These are phyloP conservation scores for Erigeron philadelphicus DNA, from an alignment of 140 eudicot genomes.

Conservation along the genomic window DNA sequence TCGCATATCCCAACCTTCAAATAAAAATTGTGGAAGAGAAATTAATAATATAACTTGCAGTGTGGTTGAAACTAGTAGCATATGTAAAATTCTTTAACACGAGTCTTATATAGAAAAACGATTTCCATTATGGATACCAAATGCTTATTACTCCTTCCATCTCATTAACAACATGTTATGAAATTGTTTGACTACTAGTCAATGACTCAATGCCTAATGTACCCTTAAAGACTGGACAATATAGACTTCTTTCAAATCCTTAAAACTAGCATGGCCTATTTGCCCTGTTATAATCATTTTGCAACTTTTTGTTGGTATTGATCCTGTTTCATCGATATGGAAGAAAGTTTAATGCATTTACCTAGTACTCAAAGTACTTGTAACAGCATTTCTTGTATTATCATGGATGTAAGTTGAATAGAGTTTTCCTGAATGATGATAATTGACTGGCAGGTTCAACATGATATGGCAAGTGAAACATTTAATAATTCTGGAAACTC, in stretches of 20 bases:
- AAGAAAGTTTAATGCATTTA: neutral
- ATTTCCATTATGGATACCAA: no score
- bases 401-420: neutral
- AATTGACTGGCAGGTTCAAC: neutral
- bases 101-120: neutral
- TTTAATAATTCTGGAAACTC: neutral
- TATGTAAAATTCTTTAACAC: neutral
- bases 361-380: conserved; percentile 11
- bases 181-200: neutral
- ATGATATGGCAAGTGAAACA: neutral
- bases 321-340: neutral
- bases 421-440: neutral
- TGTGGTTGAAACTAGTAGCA: neutral
- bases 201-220: no score
- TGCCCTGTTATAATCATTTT: neutral
- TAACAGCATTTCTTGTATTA: neutral
- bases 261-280: neutral
- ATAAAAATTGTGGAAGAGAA: neutral
- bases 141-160: neutral
- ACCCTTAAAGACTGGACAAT: no score
- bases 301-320: neutral
- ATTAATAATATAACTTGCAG: conserved; percentile 3
- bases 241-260: no score
- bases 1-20: conserved; percentile 89
- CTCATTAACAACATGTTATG: neutral